Conservation (phyloP, 768 basidiomycete species). For the Kwoniella pini region DNA sequence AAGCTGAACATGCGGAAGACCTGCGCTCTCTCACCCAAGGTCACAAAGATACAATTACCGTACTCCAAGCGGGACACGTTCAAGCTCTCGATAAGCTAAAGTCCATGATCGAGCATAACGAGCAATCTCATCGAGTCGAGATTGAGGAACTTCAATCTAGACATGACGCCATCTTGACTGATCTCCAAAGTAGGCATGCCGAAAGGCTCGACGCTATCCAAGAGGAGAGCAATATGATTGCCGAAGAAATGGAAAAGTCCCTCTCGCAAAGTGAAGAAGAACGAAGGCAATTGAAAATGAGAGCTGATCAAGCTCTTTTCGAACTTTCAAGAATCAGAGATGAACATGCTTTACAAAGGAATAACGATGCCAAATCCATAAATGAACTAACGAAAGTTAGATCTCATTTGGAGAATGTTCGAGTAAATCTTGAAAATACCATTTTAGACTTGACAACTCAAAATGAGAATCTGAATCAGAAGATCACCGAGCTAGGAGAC, state of each 20-base stretch:
- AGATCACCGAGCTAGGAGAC: slow-evolving; percentile 26
- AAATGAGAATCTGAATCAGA: not conserved
- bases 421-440: slow-evolving; percentile 27
- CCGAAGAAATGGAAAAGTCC: slow-evolving; percentile 34
- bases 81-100: slow-evolving; percentile 19
- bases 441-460: slow-evolving; percentile 25
- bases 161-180: slow-evolving; percentile 14
- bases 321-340: slow-evolving; percentile 42
- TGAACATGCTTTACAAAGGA: slow-evolving; percentile 35
- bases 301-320: slow-evolving; percentile 42
- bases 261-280: slow-evolving; percentile 34
- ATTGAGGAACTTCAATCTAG: slow-evolving; percentile 1
- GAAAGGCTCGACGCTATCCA: slow-evolving; percentile 15
- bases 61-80: slow-evolving; percentile 21
- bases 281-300: slow-evolving; percentile 44
- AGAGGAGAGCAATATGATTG: slow-evolving; percentile 28
- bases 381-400: slow-evolving; percentile 15
- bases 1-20: slow-evolving; percentile 45
- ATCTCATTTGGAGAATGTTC: slow-evolving; percentile 16
- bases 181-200: slow-evolving; percentile 16
- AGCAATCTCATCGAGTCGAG: slow-evolving; percentile 3
- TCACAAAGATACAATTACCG: slow-evolving; percentile 25
- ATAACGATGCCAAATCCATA: slow-evolving; percentile 29
- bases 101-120: slow-evolving; percentile 3
- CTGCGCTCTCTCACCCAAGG: slow-evolving; percentile 29